Evolutionary conservation across 495 filamentous ascomycete genomes (phyloP).

Genomic region (Elasticomyces elasticus): DNA sequence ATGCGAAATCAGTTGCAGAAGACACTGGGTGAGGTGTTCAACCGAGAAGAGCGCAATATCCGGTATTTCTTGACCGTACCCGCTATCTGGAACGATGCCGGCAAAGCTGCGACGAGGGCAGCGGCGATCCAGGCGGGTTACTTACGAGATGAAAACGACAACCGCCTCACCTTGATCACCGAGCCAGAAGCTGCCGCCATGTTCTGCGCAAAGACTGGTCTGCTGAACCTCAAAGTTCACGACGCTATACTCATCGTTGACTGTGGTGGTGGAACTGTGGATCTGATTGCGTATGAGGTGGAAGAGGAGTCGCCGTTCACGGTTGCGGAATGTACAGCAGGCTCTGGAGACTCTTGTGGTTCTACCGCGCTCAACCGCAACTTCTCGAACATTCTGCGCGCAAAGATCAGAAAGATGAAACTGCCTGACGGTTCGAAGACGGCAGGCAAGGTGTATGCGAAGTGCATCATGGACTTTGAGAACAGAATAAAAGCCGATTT

Average conservation of each 20-base stretch:
- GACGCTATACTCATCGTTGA: constrained; percentile 67
- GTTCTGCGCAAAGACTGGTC: constrained; percentile 64
- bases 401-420: constrained; percentile 73
- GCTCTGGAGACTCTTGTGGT: constrained; percentile 65
- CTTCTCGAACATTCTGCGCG: constrained; percentile 64
- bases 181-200: constrained; percentile 64
- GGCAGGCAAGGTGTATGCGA: constrained; percentile 63
- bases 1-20: constrained; percentile 65
- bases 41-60: constrained; percentile 65
- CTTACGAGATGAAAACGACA: constrained; percentile 65
- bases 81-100: constrained; percentile 69
- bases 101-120: constrained; percentile 60
- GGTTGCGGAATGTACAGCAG: constrained; percentile 64
- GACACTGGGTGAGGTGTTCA: constrained; percentile 68
- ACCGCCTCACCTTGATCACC: constrained; percentile 59
- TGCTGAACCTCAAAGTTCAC: constrained; percentile 63
- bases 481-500: constrained; percentile 73
- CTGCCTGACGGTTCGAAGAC: constrained; percentile 65
- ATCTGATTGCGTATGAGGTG: constrained; percentile 69
- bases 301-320: constrained; percentile 67
- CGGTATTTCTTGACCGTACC: constrained; percentile 64
- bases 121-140: constrained; percentile 68
- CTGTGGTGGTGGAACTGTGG: constrained; percentile 65
- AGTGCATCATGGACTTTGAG: constrained; percentile 75
- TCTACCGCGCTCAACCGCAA: constrained; percentile 66